Evolutionary conservation across 176 grass and related monocot species (phyloP).

Genomic region (Eragrostis nindensis): DNA sequence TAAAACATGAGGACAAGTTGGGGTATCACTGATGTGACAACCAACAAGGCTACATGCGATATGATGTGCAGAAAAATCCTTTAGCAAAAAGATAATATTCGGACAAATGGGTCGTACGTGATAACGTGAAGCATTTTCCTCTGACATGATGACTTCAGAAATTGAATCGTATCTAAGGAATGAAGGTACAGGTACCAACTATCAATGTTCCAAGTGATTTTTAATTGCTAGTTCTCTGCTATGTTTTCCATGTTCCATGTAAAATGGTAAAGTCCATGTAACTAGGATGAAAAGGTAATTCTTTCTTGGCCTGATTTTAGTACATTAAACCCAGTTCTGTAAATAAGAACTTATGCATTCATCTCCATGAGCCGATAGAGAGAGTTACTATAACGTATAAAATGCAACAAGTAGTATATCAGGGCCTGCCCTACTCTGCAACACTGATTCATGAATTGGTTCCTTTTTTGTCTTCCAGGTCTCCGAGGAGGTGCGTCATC

Average conservation of each 20-base stretch:
- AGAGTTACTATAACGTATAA: slow-evolving; percentile 22
- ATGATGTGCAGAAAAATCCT: background rate
- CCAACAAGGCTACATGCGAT: too few relatives aligned
- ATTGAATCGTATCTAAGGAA: background rate
- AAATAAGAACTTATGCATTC: too few relatives aligned
- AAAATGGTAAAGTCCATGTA: background rate
- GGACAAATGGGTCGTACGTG: too few relatives aligned
- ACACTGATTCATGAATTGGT: background rate
- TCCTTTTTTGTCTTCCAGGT: background rate
- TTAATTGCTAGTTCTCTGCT: background rate
- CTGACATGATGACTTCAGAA: slow-evolving; percentile 23
- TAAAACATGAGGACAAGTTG: slow-evolving; percentile 5
- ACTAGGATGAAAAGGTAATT: background rate
- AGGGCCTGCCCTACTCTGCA: background rate
- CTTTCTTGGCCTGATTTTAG: background rate
- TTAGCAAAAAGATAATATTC: background rate
- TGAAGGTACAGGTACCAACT: background rate
- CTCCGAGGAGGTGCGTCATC: background rate
- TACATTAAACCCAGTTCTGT: background rate
- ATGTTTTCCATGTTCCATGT: background rate
- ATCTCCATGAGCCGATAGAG: background rate
- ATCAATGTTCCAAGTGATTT: background rate
- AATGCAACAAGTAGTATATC: background rate
- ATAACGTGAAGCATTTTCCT: too few relatives aligned
- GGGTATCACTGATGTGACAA: background rate